Base-by-base conservation (phyloP, 306 rosid species). In the Prosopis cineraria region DNA sequence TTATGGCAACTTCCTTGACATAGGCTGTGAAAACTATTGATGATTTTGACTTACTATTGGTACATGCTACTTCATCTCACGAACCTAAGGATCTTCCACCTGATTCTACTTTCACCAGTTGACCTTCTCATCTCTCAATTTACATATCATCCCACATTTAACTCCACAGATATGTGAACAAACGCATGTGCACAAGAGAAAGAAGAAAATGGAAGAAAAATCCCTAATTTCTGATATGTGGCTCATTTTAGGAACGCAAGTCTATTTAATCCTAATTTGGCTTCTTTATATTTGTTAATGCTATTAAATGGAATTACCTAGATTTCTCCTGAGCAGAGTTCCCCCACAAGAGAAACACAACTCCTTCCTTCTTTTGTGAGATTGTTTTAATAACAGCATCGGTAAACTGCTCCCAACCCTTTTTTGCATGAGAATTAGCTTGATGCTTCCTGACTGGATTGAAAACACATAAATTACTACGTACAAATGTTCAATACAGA, bases 331-430 rank as follows among this genome's bases (percentile, higher is more conserved):
- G 92, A 75, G 98, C 98, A 70, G 93, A 95, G 79, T 88, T 94
- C 66, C 98, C 98, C 98, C 98, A 95, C 65, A 95, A 78, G 41
- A 94, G 84, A 87, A 94, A 94, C 52, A 94, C 86, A 62, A 94
- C 95, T 24, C 97, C 97, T 85, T 90, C 86, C 85, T 84, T 92
- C 89, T 88, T 90, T 71, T 81, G 89, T 48, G 98, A 94, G 83
- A 94, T 83, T 59, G 91, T 72, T 80, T 82, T 80, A 82, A 94
- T 94, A 77, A 94, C 93, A 79, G 97, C 90, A 85, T 94, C 97
- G 4, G 98, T 94, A 74, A 92, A 91, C 62, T 92, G 93, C 72
- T 94, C 98, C 98, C 98, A 92, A 68, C 98, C 98, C 76, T 90
- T 94, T 80, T 92, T 92, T 27, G 98, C 90, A 83, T 92, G 98